Evolutionary conservation across 2,329 filamentous ascomycete species (phyloP).

Genomic region (Clonostachys rosea): DNA sequence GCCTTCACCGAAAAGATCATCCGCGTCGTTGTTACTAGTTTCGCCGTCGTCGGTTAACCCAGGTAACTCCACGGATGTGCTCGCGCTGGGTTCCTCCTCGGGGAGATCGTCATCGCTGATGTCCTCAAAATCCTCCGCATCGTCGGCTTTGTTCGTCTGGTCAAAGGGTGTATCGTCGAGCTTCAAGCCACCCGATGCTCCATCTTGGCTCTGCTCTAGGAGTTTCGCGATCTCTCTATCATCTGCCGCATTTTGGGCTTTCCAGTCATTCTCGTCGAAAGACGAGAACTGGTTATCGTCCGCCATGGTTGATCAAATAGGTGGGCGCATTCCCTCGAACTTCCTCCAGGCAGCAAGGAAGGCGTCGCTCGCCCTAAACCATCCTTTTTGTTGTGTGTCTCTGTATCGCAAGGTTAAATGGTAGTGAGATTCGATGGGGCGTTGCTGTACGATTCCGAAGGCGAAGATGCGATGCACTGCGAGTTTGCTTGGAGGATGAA

Average conservation of each 20-base stretch:
- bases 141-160: slow-evolving; percentile 77
- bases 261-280: slow-evolving; percentile 26
- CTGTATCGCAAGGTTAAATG: too few species aligned
- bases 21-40: slow-evolving; percentile 54
- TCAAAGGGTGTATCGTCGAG: slow-evolving; percentile 47
- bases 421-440: too few species aligned
- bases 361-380: too few species aligned
- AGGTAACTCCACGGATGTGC: slow-evolving; percentile 40
- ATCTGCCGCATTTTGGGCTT: slow-evolving; percentile 42
- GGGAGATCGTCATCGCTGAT: slow-evolving; percentile 89
- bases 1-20: slow-evolving; percentile 67
- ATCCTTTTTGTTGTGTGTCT: too few species aligned
- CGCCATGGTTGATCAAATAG: slow-evolving; percentile 17
- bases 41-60: slow-evolving; percentile 55
- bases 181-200: slow-evolving; percentile 28
- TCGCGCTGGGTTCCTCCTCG: slow-evolving; percentile 57
- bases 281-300: slow-evolving; percentile 25
- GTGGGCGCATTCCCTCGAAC: background rate
- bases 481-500: too few species aligned
- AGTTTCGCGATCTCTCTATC: slow-evolving; percentile 40
- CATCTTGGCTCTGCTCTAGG: slow-evolving; percentile 34
- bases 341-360: too few species aligned
- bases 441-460: too few species aligned
- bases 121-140: slow-evolving; percentile 87
- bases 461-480: too few species aligned